A percentile compares a stretch with the other conserved stretches of the same genome.
These are phyloP conservation scores for Metschnikowia similis DNA, from an alignment of 805 yeast species.

Conservation along the genomic window DNA sequence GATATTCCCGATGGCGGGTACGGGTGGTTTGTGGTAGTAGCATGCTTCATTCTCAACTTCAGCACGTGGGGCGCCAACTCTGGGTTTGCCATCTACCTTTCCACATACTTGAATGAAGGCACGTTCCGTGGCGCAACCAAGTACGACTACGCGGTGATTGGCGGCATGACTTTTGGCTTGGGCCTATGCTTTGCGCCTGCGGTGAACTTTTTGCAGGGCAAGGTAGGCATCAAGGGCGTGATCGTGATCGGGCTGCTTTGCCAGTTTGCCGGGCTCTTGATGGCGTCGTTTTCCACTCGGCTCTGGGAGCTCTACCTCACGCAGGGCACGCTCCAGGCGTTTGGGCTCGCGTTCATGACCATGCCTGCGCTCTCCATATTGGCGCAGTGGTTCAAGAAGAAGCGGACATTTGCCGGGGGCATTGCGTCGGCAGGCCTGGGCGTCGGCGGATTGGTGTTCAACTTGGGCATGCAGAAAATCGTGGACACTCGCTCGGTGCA, in stretches of 20 bases:
- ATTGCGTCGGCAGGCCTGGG: conserved; percentile 47
- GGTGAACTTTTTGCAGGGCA: conserved; percentile 46
- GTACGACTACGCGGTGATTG: conserved; percentile 60
- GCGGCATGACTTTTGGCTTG: conserved; percentile 59
- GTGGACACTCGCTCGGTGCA: conserved; percentile 32
- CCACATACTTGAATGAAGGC: conserved; percentile 47
- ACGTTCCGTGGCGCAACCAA: conserved; percentile 52
- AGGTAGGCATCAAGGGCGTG: conserved; percentile 41
- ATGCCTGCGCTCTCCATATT: conserved; percentile 56
- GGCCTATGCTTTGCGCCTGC: conserved; percentile 62
- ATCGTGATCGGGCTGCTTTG: conserved; percentile 46
- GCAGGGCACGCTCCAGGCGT: conserved; percentile 63
- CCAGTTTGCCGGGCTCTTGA: conserved; percentile 51
- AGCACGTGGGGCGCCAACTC: conserved; percentile 73
- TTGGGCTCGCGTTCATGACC: conserved; percentile 51
- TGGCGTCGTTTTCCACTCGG: conserved; percentile 56
- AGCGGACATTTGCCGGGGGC: conserved; percentile 53
- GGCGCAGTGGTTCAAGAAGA: conserved; percentile 69
- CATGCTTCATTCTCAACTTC: conserved; percentile 48
- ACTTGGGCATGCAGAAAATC: conserved; percentile 39
- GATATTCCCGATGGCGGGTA: conserved; percentile 53
- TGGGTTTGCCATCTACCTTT: conserved; percentile 60
- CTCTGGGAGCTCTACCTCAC: conserved; percentile 66
- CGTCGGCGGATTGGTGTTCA: conserved; percentile 48
- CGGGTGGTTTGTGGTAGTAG: conserved; percentile 60